Conservation (phyloP, 1,284 basidiomycete species). For the Ustilago loliicola region DNA sequence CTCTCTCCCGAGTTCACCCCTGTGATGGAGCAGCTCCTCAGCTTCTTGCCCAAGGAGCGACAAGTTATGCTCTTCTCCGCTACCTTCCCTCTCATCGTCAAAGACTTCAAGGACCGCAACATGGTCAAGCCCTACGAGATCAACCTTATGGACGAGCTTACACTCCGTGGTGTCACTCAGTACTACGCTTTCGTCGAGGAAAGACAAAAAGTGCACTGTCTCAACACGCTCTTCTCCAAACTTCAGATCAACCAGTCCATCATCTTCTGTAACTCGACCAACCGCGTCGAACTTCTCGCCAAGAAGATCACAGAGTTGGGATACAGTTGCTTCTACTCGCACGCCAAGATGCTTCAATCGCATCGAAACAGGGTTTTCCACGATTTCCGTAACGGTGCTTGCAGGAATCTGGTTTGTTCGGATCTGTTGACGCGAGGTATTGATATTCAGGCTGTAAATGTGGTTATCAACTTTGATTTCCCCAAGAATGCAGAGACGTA, state of each 20-base stretch:
- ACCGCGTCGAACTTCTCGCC: constrained; percentile 97
- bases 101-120: constrained; percentile 99
- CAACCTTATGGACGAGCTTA: constrained; percentile 99
- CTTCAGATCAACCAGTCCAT: constrained; percentile 99
- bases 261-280: constrained; percentile 99
- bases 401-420: constrained; percentile 95
- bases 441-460: constrained; percentile 99
- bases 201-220: constrained; percentile 98
- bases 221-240: constrained; percentile 97
- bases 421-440: constrained; percentile 97
- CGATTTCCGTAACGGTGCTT: constrained; percentile 98
- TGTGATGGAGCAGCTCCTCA: constrained; percentile 95
- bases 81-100: constrained; percentile 98
- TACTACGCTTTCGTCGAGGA: constrained; percentile 99
- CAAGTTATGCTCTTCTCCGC: constrained; percentile 99
- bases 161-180: constrained; percentile 97
- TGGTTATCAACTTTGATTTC: constrained; percentile 99
- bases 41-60: constrained; percentile 84
- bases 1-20: constrained; percentile 97
- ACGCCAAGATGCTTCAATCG: constrained; percentile 98
- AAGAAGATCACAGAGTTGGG: constrained; percentile 99
- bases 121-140: constrained; percentile 97
- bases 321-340: constrained; percentile 99
- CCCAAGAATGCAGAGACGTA: constrained; percentile 99
- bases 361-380: constrained; percentile 99